A percentile compares a stretch with the other conserved stretches of the same genome.
These are phyloP conservation scores for Dendrobium huoshanense DNA, from an alignment of 106 monocot genomes.

Conservation along the genomic window DNA sequence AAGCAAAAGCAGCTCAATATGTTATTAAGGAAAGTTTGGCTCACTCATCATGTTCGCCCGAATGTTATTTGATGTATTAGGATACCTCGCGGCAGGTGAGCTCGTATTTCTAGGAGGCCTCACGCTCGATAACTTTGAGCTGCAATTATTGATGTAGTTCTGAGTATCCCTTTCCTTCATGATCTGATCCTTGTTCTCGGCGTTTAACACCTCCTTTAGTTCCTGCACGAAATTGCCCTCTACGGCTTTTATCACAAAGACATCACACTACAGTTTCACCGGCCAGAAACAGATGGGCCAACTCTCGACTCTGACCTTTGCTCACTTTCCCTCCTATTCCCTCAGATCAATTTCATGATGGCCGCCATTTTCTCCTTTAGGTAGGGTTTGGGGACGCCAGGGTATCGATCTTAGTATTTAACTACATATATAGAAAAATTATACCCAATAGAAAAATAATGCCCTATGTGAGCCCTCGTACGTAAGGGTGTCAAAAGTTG, in stretches of 20 bases:
- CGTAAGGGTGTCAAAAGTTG: no score
- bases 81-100: constrained; percentile 88
- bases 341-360: not conserved
- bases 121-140: constrained; percentile 83
- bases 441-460: no score
- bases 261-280: constrained; percentile 15
- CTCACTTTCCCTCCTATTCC: not conserved
- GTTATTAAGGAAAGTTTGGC: no score
- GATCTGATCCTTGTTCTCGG: constrained; percentile 84
- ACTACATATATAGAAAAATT: no score
- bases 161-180: constrained; percentile 99
- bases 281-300: not conserved
- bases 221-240: constrained; percentile 90
- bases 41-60: no score
- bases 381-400: not conserved
- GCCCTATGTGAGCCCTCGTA: no score
- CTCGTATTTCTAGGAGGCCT: constrained; percentile 93
- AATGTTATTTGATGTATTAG: not conserved
- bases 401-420: no score
- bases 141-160: constrained; percentile 87
- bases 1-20: no score
- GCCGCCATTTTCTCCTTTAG: not conserved
- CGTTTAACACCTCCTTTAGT: constrained; percentile 79
- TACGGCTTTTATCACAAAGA: constrained; percentile 91
- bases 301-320: not conserved